Base-by-base conservation (phyloP, 129 eudicot genomes). In the Silybum marianum region DNA sequence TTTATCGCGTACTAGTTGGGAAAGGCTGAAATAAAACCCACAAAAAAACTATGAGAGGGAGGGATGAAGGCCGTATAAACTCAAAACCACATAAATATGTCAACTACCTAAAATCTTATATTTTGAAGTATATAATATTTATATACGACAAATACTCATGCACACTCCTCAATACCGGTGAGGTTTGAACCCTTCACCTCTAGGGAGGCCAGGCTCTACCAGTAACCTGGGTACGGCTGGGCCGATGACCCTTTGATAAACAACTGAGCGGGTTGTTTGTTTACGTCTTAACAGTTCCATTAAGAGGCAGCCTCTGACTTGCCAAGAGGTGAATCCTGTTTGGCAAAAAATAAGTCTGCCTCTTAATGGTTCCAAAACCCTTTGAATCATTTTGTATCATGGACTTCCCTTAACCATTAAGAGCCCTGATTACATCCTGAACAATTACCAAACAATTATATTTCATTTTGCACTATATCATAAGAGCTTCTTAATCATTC, bases 21-120 rank as follows among this genome's bases (percentile, higher is more conserved):
- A 58, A 25, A 68, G 74, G 26, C 82, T 78, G 82, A 78, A 78
- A 69, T 26, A 24, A 69, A 78, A 78, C 68, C 75, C 44, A 78
- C 44, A 78, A 78, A 40, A 40, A 78, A 78, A 42, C 34, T 69
- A 78, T 78, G 74, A 78, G 81, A 77, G 65, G 65, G 81, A 54
- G 73, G 72, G 62, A 54, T 75, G 79, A 77, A 65, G 11, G 73
- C 39, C 74, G 3, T 24, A 75, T 66, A 78, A 66, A 28, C 73
- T 78, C 24, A 77, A 78, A 77, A 22, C 78, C 32, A n/a, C 60
- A 62, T 21, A 77, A 77, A 63, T 48, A 76, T 28, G 21, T 19
- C 21, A 63, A 58, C 63, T 60, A 60, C 71, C 32, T 75, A 69
- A 58, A 60, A 51, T 51, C 63, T 51, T 51, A 48, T 14, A 13